Evolutionary conservation across 179 eudicot species (phyloP).

Genomic region (Silene coronaria): DNA sequence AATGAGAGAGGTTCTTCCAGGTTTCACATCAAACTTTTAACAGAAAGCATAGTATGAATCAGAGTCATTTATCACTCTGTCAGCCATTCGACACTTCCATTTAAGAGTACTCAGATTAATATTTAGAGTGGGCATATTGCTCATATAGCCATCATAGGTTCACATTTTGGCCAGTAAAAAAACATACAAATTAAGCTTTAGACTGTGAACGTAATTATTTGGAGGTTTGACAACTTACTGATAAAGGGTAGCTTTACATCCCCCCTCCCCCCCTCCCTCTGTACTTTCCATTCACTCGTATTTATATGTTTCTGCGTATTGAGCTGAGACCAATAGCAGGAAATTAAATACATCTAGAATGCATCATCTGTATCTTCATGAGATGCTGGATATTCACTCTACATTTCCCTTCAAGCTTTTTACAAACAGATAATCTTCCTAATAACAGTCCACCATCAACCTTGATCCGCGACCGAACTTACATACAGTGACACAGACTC

Average conservation of each 20-base stretch:
- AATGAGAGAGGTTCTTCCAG: constrained; percentile 4
- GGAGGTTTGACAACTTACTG: constrained; percentile 2
- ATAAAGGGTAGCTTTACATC: neutral
- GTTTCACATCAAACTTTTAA: neutral
- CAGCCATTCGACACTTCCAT: neutral
- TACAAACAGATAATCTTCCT: neutral
- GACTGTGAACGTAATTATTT: neutral
- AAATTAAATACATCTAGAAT: neutral
- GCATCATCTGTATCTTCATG: neutral
- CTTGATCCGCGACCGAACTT: neutral
- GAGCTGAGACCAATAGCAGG: neutral
- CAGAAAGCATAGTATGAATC: neutral
- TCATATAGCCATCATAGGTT: neutral
- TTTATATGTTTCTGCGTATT: neutral
- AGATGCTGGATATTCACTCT: neutral
- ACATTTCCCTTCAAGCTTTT: neutral
- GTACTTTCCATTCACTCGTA: constrained; percentile 3
- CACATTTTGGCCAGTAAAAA: too few relatives aligned
- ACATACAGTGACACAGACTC: neutral
- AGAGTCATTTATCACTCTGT: neutral
- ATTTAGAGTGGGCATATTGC: constrained; percentile 1
- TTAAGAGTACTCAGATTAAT: neutral
- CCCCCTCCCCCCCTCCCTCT: too few relatives aligned
- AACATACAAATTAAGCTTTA: neutral
- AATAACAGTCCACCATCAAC: neutral